Base-by-base conservation (phyloP, 2,329 filamentous ascomycete genomes). In the Trichophyton rubrum region DNA sequence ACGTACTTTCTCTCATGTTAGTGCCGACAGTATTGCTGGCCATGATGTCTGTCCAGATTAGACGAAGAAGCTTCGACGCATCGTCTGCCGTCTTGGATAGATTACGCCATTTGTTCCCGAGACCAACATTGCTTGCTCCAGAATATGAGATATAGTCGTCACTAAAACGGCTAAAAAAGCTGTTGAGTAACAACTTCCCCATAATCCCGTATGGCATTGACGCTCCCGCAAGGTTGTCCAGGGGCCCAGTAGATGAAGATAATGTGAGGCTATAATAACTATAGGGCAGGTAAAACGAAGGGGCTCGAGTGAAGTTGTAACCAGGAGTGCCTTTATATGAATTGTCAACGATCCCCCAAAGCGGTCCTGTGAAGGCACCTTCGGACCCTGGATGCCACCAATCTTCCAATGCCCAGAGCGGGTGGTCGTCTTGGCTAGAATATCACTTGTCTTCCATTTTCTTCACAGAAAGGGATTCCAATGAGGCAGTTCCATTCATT, bases 41-140 rank as follows among this genome's bases (percentile, higher is more conserved):
- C 1, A 72, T 70, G 3, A 76, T 59, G 59, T 80, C 76, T 0
- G 77, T 78, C 72, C 74, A 79, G 5, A 79, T 69, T 0, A 78
- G 66, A 62, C 78, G 74, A 7, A 77, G 65, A 9, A 79, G 77
- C 15, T 68, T 65, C 0, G 69, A 68, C 0, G 72, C 69, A 0
- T 63, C 66, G 0, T 59, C 59, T 0, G 71, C 59, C 0, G 64
- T 67, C 0, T 49, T 35, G 0, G 72, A 71, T 1, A 75, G 66
- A 1, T 71, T 62, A 61, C 75, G 72, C 77, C 77, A 79, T 51
- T 70, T 68, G 3, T 61, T 63, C 58, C 69, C 77, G 63, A 79
- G 69, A 2, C 75, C 72, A 59, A 78, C 70, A 59, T 72, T 76
- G 1, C 62, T 64, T 4, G 40, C 35, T 0, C 75, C 75, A 0